Evolutionary conservation across 768 basidiomycete genomes (phyloP).

Genomic region (Collybiopsis confluens): DNA sequence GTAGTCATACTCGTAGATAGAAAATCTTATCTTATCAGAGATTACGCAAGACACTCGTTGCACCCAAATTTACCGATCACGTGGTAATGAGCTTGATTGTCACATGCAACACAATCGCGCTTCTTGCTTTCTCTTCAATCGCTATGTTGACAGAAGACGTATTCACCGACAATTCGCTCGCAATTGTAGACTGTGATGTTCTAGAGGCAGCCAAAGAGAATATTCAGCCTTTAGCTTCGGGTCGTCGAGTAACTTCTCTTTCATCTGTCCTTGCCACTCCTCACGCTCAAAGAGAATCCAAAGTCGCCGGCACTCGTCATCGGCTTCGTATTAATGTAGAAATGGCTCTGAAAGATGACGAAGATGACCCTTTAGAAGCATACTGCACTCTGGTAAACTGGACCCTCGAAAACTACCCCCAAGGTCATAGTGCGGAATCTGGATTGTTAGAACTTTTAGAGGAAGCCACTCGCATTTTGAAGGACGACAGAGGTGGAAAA

Average conservation of each 20-base stretch:
- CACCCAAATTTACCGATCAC: no score
- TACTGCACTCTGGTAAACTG: conserved; percentile 85
- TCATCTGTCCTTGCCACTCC: conserved; percentile 73
- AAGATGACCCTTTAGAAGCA: conserved; percentile 80
- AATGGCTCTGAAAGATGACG: conserved; percentile 75
- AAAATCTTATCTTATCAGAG: no score
- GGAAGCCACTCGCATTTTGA: conserved; percentile 82
- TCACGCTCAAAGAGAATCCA: conserved; percentile 69
- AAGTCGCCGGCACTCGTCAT: conserved; percentile 60
- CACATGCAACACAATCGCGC: background rate
- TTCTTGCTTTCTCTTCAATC: background rate
- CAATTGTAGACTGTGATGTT: conserved; percentile 75
- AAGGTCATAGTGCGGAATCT: conserved; percentile 84
- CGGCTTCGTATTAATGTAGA: conserved; percentile 70
- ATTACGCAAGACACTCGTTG: no score
- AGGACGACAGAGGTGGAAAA: conserved; percentile 65
- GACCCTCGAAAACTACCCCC: conserved; percentile 92
- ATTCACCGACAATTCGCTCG: conserved; percentile 34
- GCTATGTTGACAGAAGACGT: conserved; percentile 30
- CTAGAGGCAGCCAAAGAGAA: conserved; percentile 85
- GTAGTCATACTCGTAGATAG: no score
- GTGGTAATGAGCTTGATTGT: background rate
- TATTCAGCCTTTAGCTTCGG: conserved; percentile 75
- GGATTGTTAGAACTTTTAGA: conserved; percentile 91
- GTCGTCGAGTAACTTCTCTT: conserved; percentile 75